Conservation (phyloP, 2,329 filamentous ascomycete species). For the Cytospora paraplurivora region DNA sequence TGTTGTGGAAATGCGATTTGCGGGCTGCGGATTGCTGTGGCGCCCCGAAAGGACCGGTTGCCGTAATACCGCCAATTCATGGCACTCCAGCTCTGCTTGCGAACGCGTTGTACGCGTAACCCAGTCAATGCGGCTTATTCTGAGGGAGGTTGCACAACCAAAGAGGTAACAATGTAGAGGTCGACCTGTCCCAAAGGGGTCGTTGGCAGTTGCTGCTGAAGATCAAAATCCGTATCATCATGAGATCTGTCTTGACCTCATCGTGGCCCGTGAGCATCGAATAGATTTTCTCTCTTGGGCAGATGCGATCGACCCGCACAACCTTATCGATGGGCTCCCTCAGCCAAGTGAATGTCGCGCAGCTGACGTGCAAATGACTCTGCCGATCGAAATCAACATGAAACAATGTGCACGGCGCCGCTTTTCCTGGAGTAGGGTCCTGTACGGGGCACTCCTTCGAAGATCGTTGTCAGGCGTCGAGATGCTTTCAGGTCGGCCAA, state of each 20-base stretch:
- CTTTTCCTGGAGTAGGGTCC: not conserved
- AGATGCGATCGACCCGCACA: conserved; percentile 1
- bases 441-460: not conserved
- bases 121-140: not conserved
- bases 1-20: not conserved
- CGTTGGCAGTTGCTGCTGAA: not conserved
- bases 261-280: not conserved
- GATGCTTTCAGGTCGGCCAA: not conserved
- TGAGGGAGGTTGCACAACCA: not conserved
- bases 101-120: not conserved
- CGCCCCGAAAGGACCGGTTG: not conserved
- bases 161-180: not conserved
- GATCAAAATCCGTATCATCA: not conserved
- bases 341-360: not conserved
- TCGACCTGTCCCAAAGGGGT: not conserved
- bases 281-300: not conserved
- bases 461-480: not conserved
- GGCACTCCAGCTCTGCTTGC: not conserved
- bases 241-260: not conserved
- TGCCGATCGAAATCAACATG: not conserved
- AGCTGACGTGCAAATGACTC: not conserved
- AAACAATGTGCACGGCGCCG: not conserved
- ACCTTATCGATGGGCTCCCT: not conserved
- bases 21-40: not conserved
- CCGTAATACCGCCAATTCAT: not conserved